A percentile compares a stretch with the other conserved stretches of the same genome.
Conservation (phyloP, 257 asterid species). For the Rehmannia glutinosa region DNA sequence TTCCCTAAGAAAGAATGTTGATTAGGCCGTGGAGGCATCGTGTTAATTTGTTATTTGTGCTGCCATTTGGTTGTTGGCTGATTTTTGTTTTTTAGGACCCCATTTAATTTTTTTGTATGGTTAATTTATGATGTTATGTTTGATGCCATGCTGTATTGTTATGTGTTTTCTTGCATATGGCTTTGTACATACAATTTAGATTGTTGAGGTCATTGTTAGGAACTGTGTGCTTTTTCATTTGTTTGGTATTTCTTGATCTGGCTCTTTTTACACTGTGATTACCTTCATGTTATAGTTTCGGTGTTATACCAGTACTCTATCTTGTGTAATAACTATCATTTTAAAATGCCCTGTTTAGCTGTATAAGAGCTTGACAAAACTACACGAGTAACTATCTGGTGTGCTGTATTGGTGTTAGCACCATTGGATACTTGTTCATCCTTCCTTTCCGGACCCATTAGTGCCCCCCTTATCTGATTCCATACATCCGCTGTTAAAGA, state of each 20-base stretch:
- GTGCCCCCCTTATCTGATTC: too few relatives aligned
- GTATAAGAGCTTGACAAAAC: too few relatives aligned
- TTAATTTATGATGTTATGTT: not conserved
- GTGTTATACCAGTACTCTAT: not conserved
- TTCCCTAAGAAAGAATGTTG: not conserved
- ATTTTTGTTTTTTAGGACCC: not conserved
- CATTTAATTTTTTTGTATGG: not conserved
- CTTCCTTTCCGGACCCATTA: too few relatives aligned
- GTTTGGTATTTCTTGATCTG: not conserved
- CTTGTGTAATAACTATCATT: not conserved
- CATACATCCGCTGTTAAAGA: too few relatives aligned
- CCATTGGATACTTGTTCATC: too few relatives aligned
- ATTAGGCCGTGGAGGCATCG: too few relatives aligned
- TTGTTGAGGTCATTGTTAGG: not conserved
- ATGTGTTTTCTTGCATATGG: not conserved
- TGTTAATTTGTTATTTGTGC: too few relatives aligned
- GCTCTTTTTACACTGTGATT: not conserved
- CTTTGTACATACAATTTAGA: not conserved
- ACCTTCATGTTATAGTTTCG: not conserved
- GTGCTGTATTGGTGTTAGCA: too few relatives aligned
- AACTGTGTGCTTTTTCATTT: too few relatives aligned
- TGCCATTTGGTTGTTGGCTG: not conserved
- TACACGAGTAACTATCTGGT: too few relatives aligned
- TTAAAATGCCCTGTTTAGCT: too few relatives aligned
- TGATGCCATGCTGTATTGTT: not conserved